Percentiles rank a stretch among this genome's conserved stretches.
phyloP scores from a whole-genome alignment of 306 rosid species.

The Glycine soja region DNA sequence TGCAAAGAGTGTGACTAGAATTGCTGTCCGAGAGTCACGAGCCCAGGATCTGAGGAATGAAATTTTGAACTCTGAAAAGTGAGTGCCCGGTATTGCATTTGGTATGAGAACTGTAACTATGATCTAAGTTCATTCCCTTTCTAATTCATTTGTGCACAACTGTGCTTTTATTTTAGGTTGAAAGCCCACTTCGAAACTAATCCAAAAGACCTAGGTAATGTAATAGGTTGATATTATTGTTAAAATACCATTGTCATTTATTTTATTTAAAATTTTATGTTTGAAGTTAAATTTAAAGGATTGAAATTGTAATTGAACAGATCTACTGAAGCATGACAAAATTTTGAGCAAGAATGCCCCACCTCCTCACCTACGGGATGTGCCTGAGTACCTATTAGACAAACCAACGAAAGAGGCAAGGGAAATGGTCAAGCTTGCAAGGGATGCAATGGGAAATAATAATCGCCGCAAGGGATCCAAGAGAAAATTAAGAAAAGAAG shows the following conservation, averaged over 20 bases:
- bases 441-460: conserved; percentile 74
- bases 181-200: conserved; percentile 80
- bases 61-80: conserved; percentile 94
- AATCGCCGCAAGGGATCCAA: conserved; percentile 54
- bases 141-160: conserved; percentile 36
- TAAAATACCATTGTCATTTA: conserved; percentile 5
- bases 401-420: conserved; percentile 83
- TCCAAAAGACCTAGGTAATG: conserved; percentile 78
- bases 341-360: conserved; percentile 89
- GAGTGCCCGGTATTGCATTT: conserved; percentile 48
- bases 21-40: conserved; percentile 86
- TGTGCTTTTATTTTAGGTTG: conserved; percentile 61
- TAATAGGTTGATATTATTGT: conserved; percentile 39
- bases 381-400: conserved; percentile 86
- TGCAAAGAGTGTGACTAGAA: conserved; percentile 85
- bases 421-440: conserved; percentile 71
- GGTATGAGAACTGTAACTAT: conserved; percentile 12
- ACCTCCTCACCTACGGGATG: conserved; percentile 80
- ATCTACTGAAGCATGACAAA: conserved; percentile 91
- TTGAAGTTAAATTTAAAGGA: conserved; percentile 19
- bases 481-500: conserved; percentile 59
- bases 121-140: conserved; percentile 20
- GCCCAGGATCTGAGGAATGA: conserved; percentile 95
- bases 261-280: not conserved
- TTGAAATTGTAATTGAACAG: conserved; percentile 59